These are phyloP conservation scores for Maudiozyma serrabonitensis DNA, from an alignment of 805 yeast species.

Conservation along the genomic window DNA sequence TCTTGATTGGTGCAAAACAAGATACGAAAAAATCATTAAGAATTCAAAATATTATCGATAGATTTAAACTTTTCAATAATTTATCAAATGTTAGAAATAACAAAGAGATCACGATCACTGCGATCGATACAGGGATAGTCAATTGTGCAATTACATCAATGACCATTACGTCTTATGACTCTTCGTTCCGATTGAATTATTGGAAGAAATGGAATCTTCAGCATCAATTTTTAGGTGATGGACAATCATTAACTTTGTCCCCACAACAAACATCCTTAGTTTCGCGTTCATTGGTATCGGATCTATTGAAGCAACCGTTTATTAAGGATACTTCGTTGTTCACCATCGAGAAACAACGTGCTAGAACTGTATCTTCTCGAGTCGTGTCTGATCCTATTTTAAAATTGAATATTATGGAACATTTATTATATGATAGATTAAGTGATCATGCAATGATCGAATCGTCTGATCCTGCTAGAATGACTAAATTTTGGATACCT, in stretches of 20 bases:
- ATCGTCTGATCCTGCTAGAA: slow-evolving; percentile 25
- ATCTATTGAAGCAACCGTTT: background rate
- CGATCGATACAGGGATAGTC: slow-evolving; percentile 32
- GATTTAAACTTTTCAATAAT: slow-evolving; percentile 6
- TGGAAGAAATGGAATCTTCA: slow-evolving; percentile 30
- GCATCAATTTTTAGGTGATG: slow-evolving; percentile 6
- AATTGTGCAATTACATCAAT: slow-evolving; percentile 29
- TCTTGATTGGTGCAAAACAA: slow-evolving; percentile 14
- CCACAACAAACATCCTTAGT: slow-evolving; percentile 21
- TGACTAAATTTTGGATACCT: slow-evolving; percentile 21
- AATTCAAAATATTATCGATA: slow-evolving; percentile 11
- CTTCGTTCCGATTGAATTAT: slow-evolving; percentile 4
- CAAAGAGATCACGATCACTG: slow-evolving; percentile 17
- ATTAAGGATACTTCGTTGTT: slow-evolving; percentile 31
- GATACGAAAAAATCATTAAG: slow-evolving; percentile 15
- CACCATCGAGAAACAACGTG: slow-evolving; percentile 48
- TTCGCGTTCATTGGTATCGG: background rate
- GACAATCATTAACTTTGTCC: slow-evolving; percentile 8
- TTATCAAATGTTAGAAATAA: slow-evolving; percentile 2
- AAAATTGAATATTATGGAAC: slow-evolving; percentile 45
- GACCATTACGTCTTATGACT: background rate
- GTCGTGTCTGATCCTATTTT: slow-evolving; percentile 42
- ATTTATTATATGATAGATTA: slow-evolving; percentile 17
- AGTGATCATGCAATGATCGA: slow-evolving; percentile 4
- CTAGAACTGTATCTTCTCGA: slow-evolving; percentile 39